Conservation (phyloP, 1,139 yeast genomes). For the Geotrichum bryndzae region DNA sequence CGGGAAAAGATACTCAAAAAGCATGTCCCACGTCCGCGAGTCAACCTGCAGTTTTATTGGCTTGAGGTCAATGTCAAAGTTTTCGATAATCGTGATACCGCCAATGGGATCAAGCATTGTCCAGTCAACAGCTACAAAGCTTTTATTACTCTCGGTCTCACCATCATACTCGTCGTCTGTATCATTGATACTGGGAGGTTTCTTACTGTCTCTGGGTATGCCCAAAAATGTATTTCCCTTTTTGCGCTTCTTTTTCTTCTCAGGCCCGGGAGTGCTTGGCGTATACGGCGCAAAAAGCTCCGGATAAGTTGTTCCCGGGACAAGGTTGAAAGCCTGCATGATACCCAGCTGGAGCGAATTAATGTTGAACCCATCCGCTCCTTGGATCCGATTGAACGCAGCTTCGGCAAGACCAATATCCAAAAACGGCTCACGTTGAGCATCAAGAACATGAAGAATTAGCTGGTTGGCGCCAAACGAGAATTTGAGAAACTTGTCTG, state of each 20-base stretch:
- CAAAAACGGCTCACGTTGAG: constrained; percentile 55
- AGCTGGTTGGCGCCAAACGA: constrained; percentile 63
- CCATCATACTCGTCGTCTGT: constrained; percentile 25
- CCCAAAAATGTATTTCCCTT: background rate
- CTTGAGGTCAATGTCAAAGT: constrained; percentile 45
- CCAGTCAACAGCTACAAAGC: constrained; percentile 58
- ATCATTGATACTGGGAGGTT: constrained; percentile 2
- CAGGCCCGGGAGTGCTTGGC: background rate
- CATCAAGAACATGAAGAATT: constrained; percentile 62
- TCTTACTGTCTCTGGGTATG: too few species aligned
- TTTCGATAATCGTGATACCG: constrained; percentile 66
- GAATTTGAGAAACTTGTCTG: constrained; percentile 44
- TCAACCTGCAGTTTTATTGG: constrained; percentile 74
- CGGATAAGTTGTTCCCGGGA: constrained; percentile 55
- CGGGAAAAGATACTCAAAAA: constrained; percentile 65
- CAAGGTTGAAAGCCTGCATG: constrained; percentile 67
- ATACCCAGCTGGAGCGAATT: constrained; percentile 54
- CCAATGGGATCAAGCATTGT: constrained; percentile 73
- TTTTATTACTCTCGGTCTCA: constrained; percentile 19
- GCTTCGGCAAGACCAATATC: constrained; percentile 65
- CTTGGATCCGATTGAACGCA: constrained; percentile 52
- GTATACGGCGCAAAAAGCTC: constrained; percentile 58
- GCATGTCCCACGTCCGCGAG: constrained; percentile 53
- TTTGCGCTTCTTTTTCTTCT: background rate
- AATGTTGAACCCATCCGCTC: constrained; percentile 57